Conservation (phyloP, 2,329 filamentous ascomycete genomes). For the Hymenoscyphus fructigenus region DNA sequence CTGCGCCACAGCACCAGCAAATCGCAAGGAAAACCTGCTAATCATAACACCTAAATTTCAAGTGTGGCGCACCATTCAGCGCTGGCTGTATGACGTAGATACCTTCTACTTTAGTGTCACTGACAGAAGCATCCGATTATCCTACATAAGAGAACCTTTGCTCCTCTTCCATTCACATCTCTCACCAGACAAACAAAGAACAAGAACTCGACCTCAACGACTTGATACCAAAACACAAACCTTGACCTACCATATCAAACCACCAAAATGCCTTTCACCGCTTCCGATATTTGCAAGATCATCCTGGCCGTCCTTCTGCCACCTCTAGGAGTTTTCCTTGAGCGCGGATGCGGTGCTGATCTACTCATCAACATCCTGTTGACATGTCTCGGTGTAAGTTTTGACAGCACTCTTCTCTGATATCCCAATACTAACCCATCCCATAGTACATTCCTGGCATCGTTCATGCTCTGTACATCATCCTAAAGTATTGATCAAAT, state of each 20-base stretch:
- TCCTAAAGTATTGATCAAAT: conserved; percentile 73
- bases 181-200: background rate
- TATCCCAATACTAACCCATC: background rate
- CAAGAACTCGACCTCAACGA: background rate
- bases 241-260: background rate
- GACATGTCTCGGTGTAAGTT: conserved; percentile 75
- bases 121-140: background rate
- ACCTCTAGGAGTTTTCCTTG: conserved; percentile 89
- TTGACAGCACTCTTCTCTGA: background rate
- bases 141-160: background rate
- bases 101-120: background rate
- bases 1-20: background rate
- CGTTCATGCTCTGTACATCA: conserved; percentile 52
- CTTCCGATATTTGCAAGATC: conserved; percentile 72
- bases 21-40: background rate
- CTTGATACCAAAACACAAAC: background rate
- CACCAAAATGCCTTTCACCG: conserved; percentile 55
- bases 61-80: background rate
- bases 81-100: background rate
- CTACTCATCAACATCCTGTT: conserved; percentile 90
- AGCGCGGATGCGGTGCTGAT: conserved; percentile 82
- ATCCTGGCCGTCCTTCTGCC: conserved; percentile 88
- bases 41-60: background rate
- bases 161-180: background rate
- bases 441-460: conserved; percentile 15